Base-by-base conservation (phyloP, 2,329 filamentous ascomycete genomes). In the Pseudogymnoascus sp. region DNA sequence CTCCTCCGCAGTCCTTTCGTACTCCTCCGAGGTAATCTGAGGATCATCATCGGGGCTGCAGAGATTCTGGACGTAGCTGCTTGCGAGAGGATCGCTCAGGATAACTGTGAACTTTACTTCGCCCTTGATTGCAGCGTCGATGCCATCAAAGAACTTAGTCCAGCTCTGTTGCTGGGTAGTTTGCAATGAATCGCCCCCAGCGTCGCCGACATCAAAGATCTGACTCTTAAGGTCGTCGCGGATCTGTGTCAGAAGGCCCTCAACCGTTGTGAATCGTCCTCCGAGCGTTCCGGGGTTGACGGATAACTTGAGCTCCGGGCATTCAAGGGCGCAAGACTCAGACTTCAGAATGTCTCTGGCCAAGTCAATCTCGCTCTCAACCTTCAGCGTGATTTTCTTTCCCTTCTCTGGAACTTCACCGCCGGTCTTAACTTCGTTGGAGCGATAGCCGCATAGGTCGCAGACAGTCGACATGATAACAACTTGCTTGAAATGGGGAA, bases 401-500 rank as follows among this genome's bases (percentile, higher is more conserved):
- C 95, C 95, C 73, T 89, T 86, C 63, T 88, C 88, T 7, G 95
- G 95, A 21, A 99, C 88, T 71, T 89, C 93, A 62, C 95, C 95
- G 67, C 95, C 95, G 0, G 95, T 97, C 82, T 97, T 97, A 74
- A 99, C 91, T 75, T 99, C 95, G 76, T 96, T 97, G 69, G 89
- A 95, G 66, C 91, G 88, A 80, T 97, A 96, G 64, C 93, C 93
- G 74, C 95, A 99, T 75, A 88, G 83, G 28, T 93, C 88, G 77
- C 95, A 99, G 28, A 91, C 88, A 1, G 93, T 97, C 69, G 88
- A 93, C 90, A 96, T 97, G 70, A 99, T 82, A 42, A 97, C 88
- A 2, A 99, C 95, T 73, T 97, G 91, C 78, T 97, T 96, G 80
- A 99, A 99, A 78, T 96, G 89, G 0, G 95, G 95, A 66, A 99